These are phyloP conservation scores for Suillus americanus DNA, from an alignment of 768 basidiomycete genomes.

Conservation along the genomic window DNA sequence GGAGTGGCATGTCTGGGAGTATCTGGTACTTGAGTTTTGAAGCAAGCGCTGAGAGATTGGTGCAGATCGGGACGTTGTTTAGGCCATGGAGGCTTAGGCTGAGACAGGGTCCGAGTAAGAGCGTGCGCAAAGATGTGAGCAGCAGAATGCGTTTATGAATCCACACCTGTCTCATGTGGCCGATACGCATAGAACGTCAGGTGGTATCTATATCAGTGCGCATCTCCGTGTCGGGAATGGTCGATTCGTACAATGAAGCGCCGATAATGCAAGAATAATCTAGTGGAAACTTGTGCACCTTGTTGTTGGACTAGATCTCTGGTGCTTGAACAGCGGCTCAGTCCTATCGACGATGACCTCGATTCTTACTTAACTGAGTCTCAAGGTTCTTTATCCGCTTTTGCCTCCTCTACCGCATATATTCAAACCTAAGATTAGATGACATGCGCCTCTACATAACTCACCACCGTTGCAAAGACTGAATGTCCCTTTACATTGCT, in stretches of 20 bases:
- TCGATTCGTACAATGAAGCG: conserved; percentile 45
- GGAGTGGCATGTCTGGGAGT: too few species aligned
- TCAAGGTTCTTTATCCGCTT: conserved; percentile 27
- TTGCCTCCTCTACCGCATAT: conserved; percentile 23
- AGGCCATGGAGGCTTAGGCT: too few species aligned
- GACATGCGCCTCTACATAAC: conserved; percentile 40
- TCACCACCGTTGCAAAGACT: conserved; percentile 33
- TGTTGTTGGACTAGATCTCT: conserved; percentile 42
- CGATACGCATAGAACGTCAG: conserved; percentile 36
- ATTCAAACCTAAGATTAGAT: conserved; percentile 24
- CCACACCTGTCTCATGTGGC: conserved; percentile 44
- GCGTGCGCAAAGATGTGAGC: too few species aligned
- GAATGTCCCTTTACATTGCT: conserved; percentile 66
- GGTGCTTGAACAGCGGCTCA: conserved; percentile 22
- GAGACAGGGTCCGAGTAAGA: too few species aligned
- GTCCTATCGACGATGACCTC: not conserved
- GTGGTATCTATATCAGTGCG: conserved; percentile 53
- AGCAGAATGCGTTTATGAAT: conserved; percentile 29
- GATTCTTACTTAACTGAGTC: conserved; percentile 21
- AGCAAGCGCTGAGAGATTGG: too few species aligned
- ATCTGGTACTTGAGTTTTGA: too few species aligned
- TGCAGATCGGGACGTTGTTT: too few species aligned
- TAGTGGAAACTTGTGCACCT: conserved; percentile 60
- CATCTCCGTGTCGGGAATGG: conserved; percentile 75
- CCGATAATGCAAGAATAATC: conserved; percentile 41